Evolutionary conservation across 768 basidiomycete genomes (phyloP), one percentile per base, ranked within the genome.

Genomic region (Gymnopilus dilepis): DNA sequence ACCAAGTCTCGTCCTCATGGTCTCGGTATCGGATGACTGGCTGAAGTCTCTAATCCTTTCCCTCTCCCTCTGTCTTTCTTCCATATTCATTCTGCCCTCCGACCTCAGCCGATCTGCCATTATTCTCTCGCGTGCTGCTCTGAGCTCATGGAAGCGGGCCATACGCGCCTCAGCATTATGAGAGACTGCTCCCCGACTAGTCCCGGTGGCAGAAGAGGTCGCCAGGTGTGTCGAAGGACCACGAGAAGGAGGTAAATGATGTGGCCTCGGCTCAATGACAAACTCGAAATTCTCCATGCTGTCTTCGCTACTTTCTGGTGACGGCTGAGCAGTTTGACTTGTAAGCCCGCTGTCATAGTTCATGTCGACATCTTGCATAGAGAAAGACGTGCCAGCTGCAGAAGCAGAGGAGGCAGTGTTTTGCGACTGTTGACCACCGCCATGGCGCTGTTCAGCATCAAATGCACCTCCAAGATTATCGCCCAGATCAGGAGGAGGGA

Each of bases 381-480:
- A 50, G 17, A 17, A 30, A n/a, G n/a, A n/a, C n/a, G 15, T 1
- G 19, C 31, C n/a, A 1, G 26, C 13, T 28, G 47, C 9, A 31
- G 47, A 30, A 31, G 26, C 8, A n/a, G 6, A 7, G 6, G 43
- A 5, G 19, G n/a, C 13, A 56, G 42, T 31, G 21, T 17, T 4
- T 2, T 19, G 8, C 9, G 38, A 22, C n/a, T 17, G 11, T 21
- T 52, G 51, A 52, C 19, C 40, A 3, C 28, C 30, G 19, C 33
- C 45, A 21, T 13, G 42, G 6, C n/a, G n/a, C 17, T 43, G 41
- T 8, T 38, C 47, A 28, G 15, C 26, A 37, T 59, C 58, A 40
- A 72, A 66, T 30, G 66, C 40, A 40, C 61, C 64, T 15, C 67
- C 67, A n/a, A 73, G 63, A n/a, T 65, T 69, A 17, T 28, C 47